These are phyloP conservation scores for Clavaria fumosa DNA, from an alignment of 768 basidiomycete genomes.

Conservation along the genomic window DNA sequence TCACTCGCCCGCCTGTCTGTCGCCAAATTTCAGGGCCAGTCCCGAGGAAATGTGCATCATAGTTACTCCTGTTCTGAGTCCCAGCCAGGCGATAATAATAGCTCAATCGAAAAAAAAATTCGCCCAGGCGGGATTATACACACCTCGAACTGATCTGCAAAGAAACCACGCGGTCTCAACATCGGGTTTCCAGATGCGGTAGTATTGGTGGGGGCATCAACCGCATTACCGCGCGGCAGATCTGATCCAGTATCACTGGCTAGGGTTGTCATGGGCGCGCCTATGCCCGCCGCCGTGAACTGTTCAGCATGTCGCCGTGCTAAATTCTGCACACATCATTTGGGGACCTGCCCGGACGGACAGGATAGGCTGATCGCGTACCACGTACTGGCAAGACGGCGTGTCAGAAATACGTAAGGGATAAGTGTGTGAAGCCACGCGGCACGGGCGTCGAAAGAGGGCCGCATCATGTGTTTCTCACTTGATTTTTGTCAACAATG, in stretches of 20 bases:
- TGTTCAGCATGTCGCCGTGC: constrained; percentile 64
- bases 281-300: constrained; percentile 39
- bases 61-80: constrained; percentile 72
- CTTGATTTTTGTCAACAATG: constrained; percentile 95
- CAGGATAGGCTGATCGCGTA: too few relatives aligned
- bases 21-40: constrained; percentile 95
- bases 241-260: constrained; percentile 11
- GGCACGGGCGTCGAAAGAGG: too few relatives aligned
- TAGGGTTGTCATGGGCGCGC: constrained; percentile 14
- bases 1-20: constrained; percentile 69
- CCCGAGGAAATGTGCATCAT: constrained; percentile 71
- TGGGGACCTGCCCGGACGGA: not conserved
- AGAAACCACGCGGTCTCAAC: constrained; percentile 62
- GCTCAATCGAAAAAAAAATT: too few relatives aligned
- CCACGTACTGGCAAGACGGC: constrained; percentile 4
- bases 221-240: constrained; percentile 30
- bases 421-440: too few relatives aligned
- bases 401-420: too few relatives aligned
- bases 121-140: constrained; percentile 22
- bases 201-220: not conserved
- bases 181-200: constrained; percentile 25
- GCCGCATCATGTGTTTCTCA: too few relatives aligned
- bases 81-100: too few relatives aligned
- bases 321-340: constrained; percentile 68
- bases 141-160: constrained; percentile 91